These are phyloP conservation scores for Isatis lusitanica DNA, from an alignment of 441 rosid species.

Conservation along the genomic window DNA sequence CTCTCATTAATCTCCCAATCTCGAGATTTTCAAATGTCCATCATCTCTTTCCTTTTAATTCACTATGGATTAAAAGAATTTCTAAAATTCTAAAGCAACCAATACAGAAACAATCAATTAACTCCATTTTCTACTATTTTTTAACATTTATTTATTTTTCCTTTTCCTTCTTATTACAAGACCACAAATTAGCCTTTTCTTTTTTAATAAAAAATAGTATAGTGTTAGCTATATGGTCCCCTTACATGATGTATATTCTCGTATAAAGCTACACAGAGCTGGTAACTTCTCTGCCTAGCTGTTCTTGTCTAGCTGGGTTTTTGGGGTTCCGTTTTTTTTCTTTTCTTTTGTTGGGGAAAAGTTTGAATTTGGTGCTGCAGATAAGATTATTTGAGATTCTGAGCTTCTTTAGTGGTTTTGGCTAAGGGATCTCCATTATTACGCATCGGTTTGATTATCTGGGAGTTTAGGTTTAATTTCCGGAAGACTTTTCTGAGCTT, in stretches of 20 bases:
- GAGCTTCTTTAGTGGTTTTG: conserved; percentile 4
- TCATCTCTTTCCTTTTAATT: conserved; percentile 27
- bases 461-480: conserved; percentile 8
- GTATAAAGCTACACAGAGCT: conserved; percentile 36
- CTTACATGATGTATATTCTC: conserved; percentile 36
- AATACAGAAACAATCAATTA: conserved; percentile 11
- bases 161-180: conserved; percentile 32
- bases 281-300: conserved; percentile 52
- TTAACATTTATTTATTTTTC: conserved; percentile 27
- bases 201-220: background rate
- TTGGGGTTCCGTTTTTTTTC: conserved; percentile 15
- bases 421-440: conserved; percentile 1
- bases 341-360: background rate
- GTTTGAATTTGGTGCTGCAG: conserved; percentile 30
- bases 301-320: conserved; percentile 35
- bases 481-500: conserved; percentile 10
- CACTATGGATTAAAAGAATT: conserved; percentile 31
- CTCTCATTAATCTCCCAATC: conserved; percentile 15
- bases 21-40: conserved; percentile 38
- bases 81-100: conserved; percentile 30
- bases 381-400: conserved; percentile 24
- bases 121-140: conserved; percentile 6
- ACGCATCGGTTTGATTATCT: background rate
- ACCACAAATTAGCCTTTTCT: conserved; percentile 9
- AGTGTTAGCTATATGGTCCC: conserved; percentile 30